phyloP scores from a whole-genome alignment of 73 alveolate genomes.

The Paramecium sexaurelia region DNA sequence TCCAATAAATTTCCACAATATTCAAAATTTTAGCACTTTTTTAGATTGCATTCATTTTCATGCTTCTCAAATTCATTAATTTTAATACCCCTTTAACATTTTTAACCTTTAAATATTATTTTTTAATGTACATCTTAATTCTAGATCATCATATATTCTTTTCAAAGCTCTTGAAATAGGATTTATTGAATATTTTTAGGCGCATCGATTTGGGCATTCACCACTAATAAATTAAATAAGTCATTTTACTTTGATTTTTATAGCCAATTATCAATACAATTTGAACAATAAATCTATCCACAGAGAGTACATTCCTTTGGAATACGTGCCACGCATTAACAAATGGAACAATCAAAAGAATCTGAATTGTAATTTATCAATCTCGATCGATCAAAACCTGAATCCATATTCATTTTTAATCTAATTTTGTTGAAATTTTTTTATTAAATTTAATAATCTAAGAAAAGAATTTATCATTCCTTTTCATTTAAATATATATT shows the following conservation, averaged over 20 bases:
- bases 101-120: not conserved
- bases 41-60: not conserved
- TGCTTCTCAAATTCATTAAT: not conserved
- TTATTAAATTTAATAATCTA: too few relatives aligned
- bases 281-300: not conserved
- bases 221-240: not conserved
- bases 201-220: not conserved
- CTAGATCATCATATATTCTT: conserved; percentile 23
- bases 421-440: not conserved
- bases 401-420: not conserved
- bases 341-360: conserved; percentile 3
- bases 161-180: not conserved
- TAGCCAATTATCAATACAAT: conserved; percentile 9
- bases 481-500: too few relatives aligned
- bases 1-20: not conserved
- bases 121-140: not conserved
- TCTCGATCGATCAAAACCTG: not conserved
- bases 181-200: not conserved
- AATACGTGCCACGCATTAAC: not conserved
- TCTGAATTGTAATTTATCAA: not conserved
- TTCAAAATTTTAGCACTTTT: not conserved
- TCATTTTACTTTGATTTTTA: not conserved
- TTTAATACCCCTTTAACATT: not conserved
- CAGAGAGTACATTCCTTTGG: not conserved
- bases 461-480: too few relatives aligned